Base-by-base conservation (phyloP, 2,329 filamentous ascomycete species). In the Hortaea sp. region DNA sequence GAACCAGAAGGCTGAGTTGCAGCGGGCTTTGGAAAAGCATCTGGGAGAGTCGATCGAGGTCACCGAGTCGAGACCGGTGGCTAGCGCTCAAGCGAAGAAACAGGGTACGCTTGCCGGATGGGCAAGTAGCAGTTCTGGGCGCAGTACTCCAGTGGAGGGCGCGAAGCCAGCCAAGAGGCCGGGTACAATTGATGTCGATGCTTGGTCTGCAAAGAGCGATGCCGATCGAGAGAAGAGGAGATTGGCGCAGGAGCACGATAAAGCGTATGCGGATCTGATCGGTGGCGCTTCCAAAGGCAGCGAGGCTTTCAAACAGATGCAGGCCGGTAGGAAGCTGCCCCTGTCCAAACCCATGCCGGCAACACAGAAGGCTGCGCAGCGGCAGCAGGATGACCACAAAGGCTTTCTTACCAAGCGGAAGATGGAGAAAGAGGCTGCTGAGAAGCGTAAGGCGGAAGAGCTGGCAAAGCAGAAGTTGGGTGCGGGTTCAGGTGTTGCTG, bases 1-100 rank as follows among this genome's bases (percentile, higher is more conserved):
- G 32, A 81, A 84, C 47, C 88, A 97, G 61, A 88, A 89, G 54
- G 90, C 89, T 7, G 86, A 95, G 66, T 72, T 97, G 42, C 73
- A 78, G 44, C 67, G 75, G 44, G 76, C 78, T 12, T 63, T 81
- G n/a, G 79, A 82, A 54, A 71, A 62, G 11, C 67, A 74, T 56
- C 53, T 68, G n/a, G 71, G 69, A 10, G 61, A 63, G n/a, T 47
- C 44, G 20, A 47, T 48, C 7, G 47, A 51, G 44, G 41, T 47
- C 30, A 40, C 47, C 9, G 56, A 60, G 11, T 51, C 31, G 13
- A 27, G 31, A 13, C 32, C 32, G n/a, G 7, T n/a, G 32, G 32
- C 32, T 9, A 20, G 20, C 20, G 32, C n/a, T 35, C 39, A 27
- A 6, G 10, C 55, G 11, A 65, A 64, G 35, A 70, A 67, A 49